These are phyloP conservation scores for Penicillium sp. DNA, from an alignment of 2,329 filamentous ascomycete genomes.

Conservation along the genomic window DNA sequence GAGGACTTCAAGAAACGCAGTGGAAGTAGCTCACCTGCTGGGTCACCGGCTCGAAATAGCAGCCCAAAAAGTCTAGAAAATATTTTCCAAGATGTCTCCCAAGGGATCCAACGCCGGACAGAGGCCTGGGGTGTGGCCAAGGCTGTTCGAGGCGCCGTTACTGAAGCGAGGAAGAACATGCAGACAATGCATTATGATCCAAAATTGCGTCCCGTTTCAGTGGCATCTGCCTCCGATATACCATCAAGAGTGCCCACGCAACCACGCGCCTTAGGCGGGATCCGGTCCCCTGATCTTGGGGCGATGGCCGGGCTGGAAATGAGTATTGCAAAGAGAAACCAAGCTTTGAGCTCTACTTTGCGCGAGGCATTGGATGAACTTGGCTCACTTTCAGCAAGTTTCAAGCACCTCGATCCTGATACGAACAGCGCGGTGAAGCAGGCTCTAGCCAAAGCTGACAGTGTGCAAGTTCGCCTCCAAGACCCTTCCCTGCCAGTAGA, in stretches of 20 bases:
- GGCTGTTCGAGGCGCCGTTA: constrained; percentile 49
- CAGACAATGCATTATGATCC: constrained; percentile 46
- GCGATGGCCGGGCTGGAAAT: constrained; percentile 29
- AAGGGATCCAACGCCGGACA: constrained; percentile 48
- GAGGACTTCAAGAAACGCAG: constrained; percentile 32
- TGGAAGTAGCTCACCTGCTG: constrained; percentile 34
- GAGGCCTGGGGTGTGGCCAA: constrained; percentile 52
- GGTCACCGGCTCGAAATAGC: constrained; percentile 39
- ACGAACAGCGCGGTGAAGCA: constrained; percentile 36
- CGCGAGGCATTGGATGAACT: constrained; percentile 44
- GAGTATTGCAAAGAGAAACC: constrained; percentile 43
- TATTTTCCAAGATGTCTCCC: constrained; percentile 50
- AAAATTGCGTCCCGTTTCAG: constrained; percentile 23
- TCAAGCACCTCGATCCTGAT: constrained; percentile 25
- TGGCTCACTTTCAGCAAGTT: constrained; percentile 33
- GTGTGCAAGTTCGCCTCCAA: constrained; percentile 45
- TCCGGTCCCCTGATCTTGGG: constrained; percentile 7
- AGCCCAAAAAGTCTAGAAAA: constrained; percentile 46
- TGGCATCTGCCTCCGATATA: not conserved
- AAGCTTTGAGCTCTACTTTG: constrained; percentile 42
- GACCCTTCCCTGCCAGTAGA: constrained; percentile 37
- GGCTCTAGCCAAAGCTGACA: constrained; percentile 43
- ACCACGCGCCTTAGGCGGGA: too few species aligned
- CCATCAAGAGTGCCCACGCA: not conserved
- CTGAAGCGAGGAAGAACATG: constrained; percentile 48